A percentile compares a stretch with the other conserved stretches of the same genome.
phyloP scores from a whole-genome alignment of 129 eudicot genomes.

The Saussurea involucrata region DNA sequence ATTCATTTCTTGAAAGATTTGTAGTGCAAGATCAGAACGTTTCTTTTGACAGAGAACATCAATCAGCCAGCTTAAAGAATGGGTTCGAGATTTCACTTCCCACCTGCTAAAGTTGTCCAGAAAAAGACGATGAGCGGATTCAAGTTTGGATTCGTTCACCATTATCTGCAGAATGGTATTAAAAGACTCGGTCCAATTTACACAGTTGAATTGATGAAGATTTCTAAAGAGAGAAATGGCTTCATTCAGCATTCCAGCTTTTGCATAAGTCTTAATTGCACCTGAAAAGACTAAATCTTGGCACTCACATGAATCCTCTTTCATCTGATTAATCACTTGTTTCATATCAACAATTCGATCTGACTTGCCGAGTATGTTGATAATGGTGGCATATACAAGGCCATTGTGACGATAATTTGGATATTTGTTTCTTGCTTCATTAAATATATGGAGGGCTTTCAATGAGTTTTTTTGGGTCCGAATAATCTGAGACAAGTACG shows the following conservation, averaged over 20 bases:
- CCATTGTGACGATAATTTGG: slow-evolving; percentile 86
- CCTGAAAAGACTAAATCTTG: slow-evolving; percentile 57
- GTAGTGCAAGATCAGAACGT: slow-evolving; percentile 74
- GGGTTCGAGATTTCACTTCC: slow-evolving; percentile 70
- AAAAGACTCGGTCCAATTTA: slow-evolving; percentile 74
- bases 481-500: slow-evolving; percentile 67
- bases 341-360: slow-evolving; percentile 68
- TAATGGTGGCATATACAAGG: slow-evolving; percentile 84
- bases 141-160: slow-evolving; percentile 63
- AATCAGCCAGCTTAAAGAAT: slow-evolving; percentile 63
- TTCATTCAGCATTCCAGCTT: slow-evolving; percentile 67
- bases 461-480: slow-evolving; percentile 67
- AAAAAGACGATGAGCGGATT: slow-evolving; percentile 48
- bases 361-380: slow-evolving; percentile 59
- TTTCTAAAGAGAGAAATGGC: slow-evolving; percentile 64
- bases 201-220: slow-evolving; percentile 77
- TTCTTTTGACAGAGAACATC: slow-evolving; percentile 55
- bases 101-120: slow-evolving; percentile 54
- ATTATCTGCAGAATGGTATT: slow-evolving; percentile 70
- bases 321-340: slow-evolving; percentile 66
- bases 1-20: slow-evolving; percentile 74
- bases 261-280: slow-evolving; percentile 64
- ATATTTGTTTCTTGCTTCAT: slow-evolving; percentile 58
- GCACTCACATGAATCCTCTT: slow-evolving; percentile 77
- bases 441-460: slow-evolving; percentile 73